phyloP scores from a whole-genome alignment of 495 filamentous ascomycete genomes.

The Rusavskia elegans region DNA sequence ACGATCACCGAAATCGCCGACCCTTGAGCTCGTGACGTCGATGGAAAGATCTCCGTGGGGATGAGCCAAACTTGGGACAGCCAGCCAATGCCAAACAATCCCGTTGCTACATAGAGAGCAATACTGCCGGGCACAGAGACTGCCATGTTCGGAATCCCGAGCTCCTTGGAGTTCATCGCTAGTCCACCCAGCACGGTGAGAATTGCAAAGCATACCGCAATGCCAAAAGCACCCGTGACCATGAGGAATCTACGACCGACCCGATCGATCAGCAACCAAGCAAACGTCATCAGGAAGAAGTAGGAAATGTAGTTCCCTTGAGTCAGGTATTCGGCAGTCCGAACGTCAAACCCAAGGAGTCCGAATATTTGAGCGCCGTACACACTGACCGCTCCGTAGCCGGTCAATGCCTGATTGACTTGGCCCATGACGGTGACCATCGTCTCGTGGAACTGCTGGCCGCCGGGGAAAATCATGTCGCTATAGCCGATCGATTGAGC shows the following conservation, averaged over 20 bases:
- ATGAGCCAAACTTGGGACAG: conserved; percentile 39
- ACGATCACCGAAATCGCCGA: conserved; percentile 35
- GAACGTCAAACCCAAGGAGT: conserved; percentile 32
- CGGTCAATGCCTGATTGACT: conserved; percentile 39
- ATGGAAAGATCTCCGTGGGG: conserved; percentile 42
- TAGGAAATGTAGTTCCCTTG: conserved; percentile 39
- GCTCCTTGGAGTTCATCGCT: conserved; percentile 15
- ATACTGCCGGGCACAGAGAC: conserved; percentile 30
- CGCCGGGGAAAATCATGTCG: conserved; percentile 30
- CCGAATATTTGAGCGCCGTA: conserved; percentile 44
- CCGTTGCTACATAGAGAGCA: conserved; percentile 32
- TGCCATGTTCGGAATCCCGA: conserved; percentile 19
- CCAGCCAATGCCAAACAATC: conserved; percentile 42
- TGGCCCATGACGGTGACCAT: conserved; percentile 41
- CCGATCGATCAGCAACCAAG: conserved; percentile 34
- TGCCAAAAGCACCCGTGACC: conserved; percentile 26
- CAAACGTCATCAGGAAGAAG: conserved; percentile 37
- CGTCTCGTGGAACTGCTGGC: conserved; percentile 34
- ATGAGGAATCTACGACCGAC: conserved; percentile 36
- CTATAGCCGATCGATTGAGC: conserved; percentile 25
- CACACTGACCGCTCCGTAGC: conserved; percentile 38
- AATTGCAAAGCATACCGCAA: conserved; percentile 27
- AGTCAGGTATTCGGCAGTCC: conserved; percentile 30
- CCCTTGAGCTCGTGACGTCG: conserved; percentile 34
- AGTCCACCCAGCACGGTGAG: conserved; percentile 31